Base-by-base conservation (phyloP, 306 rosid species). In the Hippophae gyantsensis region DNA sequence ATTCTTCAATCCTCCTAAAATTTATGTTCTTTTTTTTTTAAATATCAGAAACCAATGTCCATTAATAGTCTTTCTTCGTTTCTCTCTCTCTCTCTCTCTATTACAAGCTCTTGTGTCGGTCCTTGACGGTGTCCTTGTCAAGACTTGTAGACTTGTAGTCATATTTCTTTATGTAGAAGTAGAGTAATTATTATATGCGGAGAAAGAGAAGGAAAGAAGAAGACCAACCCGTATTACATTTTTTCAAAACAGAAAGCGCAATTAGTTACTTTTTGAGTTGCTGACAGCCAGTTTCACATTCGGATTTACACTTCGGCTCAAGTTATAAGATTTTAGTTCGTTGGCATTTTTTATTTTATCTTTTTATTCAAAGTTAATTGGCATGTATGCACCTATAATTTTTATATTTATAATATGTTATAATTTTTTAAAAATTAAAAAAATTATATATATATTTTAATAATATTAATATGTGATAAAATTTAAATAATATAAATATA, bases 261-360 rank as follows among this genome's bases (percentile, higher is more conserved):
- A 53, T 70, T 48, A 63, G 68, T 64, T 49, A 60, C 67, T 62
- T 76, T 46, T 58, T 69, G 72, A 68, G 79, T 78, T 60, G 84
- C 23, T 66, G 82, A 68, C 66, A 78, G 86, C 44, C 13, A 32
- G 61, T 68, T 52, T 67, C 58, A 53, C 69, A 70, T 43, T 56
- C 42, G 69, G 64, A 9, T 52, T 27, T 43, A 54, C 9, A 55
- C 25, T 42, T 49, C 44, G 53, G 62, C 26, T 69, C 42, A 48
- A 7, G n/a, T 8, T 14, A 43, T 47, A 7, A 56, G 56, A 65
- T 55, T 18, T 48, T 48, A 41, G 48, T 7, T 13, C 56, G 46
- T 9, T 65, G 42, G 48, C n/a, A 9, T 51, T 52, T 44, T 42
- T 18, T 44, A 13, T 67, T 18, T 18, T 18, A 18, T 18, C 1